Conservation (phyloP, 306 rosid genomes). For the Crataegus laevigata region DNA sequence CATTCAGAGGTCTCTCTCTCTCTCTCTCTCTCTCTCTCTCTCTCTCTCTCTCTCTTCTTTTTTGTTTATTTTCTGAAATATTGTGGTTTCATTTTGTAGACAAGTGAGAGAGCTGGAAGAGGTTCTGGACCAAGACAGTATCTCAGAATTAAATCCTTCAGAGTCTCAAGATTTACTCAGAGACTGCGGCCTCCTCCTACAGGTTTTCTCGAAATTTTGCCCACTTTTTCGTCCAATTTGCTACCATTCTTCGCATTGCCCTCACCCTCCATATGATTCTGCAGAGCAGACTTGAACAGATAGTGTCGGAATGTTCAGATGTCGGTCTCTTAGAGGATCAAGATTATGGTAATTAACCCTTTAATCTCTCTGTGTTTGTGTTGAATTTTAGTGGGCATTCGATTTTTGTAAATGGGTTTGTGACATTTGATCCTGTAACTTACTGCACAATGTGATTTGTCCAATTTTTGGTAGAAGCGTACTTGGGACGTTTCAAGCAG, state of each 20-base stretch:
- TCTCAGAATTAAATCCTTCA: conserved; percentile 21
- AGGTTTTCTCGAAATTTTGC: conserved; percentile 23
- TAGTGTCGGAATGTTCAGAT: conserved; percentile 49
- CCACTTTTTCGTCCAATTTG: background rate
- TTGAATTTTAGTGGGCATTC: background rate
- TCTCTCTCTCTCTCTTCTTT: background rate
- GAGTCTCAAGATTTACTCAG: conserved; percentile 28
- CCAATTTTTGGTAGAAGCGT: conserved; percentile 34
- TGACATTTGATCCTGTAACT: background rate
- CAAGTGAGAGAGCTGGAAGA: conserved; percentile 44
- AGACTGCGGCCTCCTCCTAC: conserved; percentile 44
- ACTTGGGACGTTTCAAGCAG: conserved; percentile 42
- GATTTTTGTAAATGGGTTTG: background rate
- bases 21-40: conserved; percentile 16
- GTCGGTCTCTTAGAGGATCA: conserved; percentile 22
- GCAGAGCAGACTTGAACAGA: conserved; percentile 46
- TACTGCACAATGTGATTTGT: background rate
- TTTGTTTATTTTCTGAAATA: background rate
- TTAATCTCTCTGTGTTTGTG: background rate
- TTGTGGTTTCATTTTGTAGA: conserved; percentile 16
- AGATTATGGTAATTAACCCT: conserved; percentile 33
- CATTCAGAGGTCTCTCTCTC: conserved; percentile 41
- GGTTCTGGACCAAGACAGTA: conserved; percentile 26
- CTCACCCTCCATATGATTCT: background rate
- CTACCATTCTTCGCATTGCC: background rate